Evolutionary conservation across 2,329 filamentous ascomycete genomes (phyloP).

Genomic region (Aureobasidium melanogenum): DNA sequence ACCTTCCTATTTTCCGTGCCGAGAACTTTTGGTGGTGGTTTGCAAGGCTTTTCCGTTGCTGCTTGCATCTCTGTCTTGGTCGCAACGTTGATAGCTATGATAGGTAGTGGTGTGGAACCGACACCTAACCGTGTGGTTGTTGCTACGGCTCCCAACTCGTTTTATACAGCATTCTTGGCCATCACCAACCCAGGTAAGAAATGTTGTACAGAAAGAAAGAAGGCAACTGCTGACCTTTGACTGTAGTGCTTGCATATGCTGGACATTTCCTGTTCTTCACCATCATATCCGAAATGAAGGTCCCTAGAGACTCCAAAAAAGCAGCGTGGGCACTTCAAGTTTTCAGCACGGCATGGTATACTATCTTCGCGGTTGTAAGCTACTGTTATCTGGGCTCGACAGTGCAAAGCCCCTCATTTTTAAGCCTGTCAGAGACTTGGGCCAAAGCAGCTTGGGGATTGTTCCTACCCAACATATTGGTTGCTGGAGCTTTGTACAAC

Average conservation of each 20-base stretch:
- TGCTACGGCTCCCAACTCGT: slow-evolving; percentile 31
- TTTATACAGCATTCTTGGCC: slow-evolving; percentile 37
- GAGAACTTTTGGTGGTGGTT: slow-evolving; percentile 27
- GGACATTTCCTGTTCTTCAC: slow-evolving; percentile 47
- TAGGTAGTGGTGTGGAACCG: slow-evolving; percentile 38
- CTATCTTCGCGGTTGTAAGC: slow-evolving; percentile 41
- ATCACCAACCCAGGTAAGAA: slow-evolving; percentile 37
- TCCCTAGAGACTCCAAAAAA: slow-evolving; percentile 43
- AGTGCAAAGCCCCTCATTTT: slow-evolving; percentile 41
- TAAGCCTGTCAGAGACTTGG: slow-evolving; percentile 38
- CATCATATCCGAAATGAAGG: slow-evolving; percentile 45
- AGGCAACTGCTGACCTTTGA: background rate
- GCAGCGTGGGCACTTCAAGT: slow-evolving; percentile 42
- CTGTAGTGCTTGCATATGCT: slow-evolving; percentile 41
- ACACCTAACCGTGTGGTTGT: slow-evolving; percentile 29
- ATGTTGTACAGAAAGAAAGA: background rate
- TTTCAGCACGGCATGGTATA: slow-evolving; percentile 43
- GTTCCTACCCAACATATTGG: slow-evolving; percentile 42
- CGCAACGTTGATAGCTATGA: slow-evolving; percentile 44
- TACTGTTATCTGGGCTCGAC: slow-evolving; percentile 42
- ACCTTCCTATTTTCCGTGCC: slow-evolving; percentile 36
- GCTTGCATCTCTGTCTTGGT: slow-evolving; percentile 22
- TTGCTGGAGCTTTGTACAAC: slow-evolving; percentile 42
- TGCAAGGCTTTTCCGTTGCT: background rate
- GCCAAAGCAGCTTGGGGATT: slow-evolving; percentile 44